Evolutionary conservation across 1,284 basidiomycete species (phyloP), one percentile per base, ranked within the genome.

Genomic region (Irpex sp.): DNA sequence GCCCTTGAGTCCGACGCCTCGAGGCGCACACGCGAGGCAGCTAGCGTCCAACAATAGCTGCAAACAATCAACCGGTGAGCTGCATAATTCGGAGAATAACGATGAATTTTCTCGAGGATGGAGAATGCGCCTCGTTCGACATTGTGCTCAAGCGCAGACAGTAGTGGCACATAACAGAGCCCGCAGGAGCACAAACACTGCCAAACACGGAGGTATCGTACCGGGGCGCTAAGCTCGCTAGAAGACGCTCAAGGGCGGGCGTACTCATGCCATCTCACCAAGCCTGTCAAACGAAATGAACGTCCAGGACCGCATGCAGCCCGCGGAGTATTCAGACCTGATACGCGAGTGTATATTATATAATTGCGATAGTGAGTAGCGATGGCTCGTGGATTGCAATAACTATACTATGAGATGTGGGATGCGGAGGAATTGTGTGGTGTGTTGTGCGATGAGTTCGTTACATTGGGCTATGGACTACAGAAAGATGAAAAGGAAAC

Each of bases 21-120:
- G 63, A 61, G 63, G 63, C 63, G 11, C 8, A 19, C 13, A 19
- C 9, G 13, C 39, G 54, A 36, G 47, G 33, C 61, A 53, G 31
- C 11, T 9, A 43, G 11, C 39, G 8, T n/a, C 3, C 15, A 46
- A 61, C 61, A 61, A 61, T 61, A 54, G 15, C 5, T 33, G 9
- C 53, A 55, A 21, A 31, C 33, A 33, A 35, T 31, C 33, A 9
- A 35, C 53, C 53, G 53, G 53, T 15, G 9, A 55, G 9, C 2
- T 9, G 11, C 19, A 51, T 13, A 19, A 31, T 55, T 33, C 53
- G 26, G 53, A 55, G 53, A 55, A 55, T 55, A 55, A 55, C 13
- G n/a, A 33, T 6, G 11, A 11, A 26, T 17, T 8, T 33, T 33
- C 33, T 13, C 53, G 7, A 33, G 53, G 53, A 35, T 3, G 26